Evolutionary conservation across 78 protist species (phyloP).

Genomic region (Dictyostelium intermedium): DNA sequence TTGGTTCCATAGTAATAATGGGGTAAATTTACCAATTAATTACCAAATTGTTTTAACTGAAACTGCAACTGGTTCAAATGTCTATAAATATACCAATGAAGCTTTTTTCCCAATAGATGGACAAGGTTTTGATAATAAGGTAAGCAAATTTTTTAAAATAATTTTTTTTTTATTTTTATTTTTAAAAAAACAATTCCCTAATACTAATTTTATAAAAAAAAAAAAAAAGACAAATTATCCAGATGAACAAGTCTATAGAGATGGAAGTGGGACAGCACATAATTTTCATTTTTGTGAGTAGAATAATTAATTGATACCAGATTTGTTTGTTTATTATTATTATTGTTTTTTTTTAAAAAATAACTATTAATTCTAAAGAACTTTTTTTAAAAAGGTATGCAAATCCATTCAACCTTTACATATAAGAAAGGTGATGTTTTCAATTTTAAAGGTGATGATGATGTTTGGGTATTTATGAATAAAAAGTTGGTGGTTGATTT

Average conservation of each 20-base stretch:
- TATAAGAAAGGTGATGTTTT: slow-evolving; percentile 21
- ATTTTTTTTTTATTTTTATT: background rate
- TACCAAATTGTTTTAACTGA: background rate
- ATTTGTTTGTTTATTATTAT: too few relatives aligned
- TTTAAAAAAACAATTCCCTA: background rate
- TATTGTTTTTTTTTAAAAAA: too few relatives aligned
- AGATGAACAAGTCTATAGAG: background rate
- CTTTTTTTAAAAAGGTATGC: background rate
- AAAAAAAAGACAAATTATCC: background rate
- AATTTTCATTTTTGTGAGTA: slow-evolving; percentile 50
- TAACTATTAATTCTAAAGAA: too few relatives aligned
- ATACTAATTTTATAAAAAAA: background rate
- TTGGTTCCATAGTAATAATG: background rate
- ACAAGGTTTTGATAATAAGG: slow-evolving; percentile 6
- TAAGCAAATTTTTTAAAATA: background rate
- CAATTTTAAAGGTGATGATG: slow-evolving; percentile 55
- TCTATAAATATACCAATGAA: background rate
- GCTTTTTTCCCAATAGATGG: slow-evolving; percentile 52
- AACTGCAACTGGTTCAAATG: background rate
- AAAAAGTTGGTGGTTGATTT: slow-evolving; percentile 41
- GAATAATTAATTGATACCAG: background rate
- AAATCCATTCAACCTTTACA: background rate
- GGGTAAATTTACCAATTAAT: slow-evolving; percentile 1
- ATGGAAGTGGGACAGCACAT: background rate
- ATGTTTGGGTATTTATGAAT: slow-evolving; percentile 52